Conservation (phyloP, 1,284 basidiomycete genomes). For the Ustilago crameri region DNA sequence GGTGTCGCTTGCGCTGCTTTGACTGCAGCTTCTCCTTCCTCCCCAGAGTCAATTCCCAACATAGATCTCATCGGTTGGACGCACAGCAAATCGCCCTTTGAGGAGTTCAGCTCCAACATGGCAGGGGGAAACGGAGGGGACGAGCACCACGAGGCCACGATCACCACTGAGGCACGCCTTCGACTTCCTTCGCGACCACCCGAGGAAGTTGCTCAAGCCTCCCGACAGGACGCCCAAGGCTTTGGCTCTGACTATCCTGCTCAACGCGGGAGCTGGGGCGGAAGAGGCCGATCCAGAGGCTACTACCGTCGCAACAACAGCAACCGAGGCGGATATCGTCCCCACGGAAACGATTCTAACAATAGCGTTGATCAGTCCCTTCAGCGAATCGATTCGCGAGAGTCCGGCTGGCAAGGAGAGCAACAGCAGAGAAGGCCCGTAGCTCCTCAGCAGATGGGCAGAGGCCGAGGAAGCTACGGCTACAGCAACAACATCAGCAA, state of each 20-base stretch:
- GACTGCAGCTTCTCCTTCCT: background rate
- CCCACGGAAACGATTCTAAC: background rate
- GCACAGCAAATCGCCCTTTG: background rate
- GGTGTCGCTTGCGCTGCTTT: constrained; percentile 1
- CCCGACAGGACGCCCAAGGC: background rate
- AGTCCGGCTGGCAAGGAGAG: background rate
- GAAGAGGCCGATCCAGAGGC: background rate
- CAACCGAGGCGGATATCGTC: background rate
- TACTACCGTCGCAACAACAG: background rate
- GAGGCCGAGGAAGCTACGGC: background rate
- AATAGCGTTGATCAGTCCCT: background rate
- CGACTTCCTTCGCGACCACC: background rate
- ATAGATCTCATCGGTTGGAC: background rate
- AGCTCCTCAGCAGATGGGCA: background rate
- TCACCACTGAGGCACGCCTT: background rate
- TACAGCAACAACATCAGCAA: background rate
- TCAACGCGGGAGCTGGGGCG: constrained; percentile 1
- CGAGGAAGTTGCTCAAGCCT: background rate
- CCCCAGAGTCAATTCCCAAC: background rate
- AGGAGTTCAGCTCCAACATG: background rate
- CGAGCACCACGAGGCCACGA: background rate
- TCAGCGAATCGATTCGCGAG: background rate
- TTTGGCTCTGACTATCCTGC: background rate
- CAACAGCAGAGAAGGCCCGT: background rate
- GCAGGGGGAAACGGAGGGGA: background rate